Percentiles rank a stretch among this genome's conserved stretches.
Evolutionary conservation across 352 stramenopile species (phyloP).

Genomic region (Phytophthora multivora): DNA sequence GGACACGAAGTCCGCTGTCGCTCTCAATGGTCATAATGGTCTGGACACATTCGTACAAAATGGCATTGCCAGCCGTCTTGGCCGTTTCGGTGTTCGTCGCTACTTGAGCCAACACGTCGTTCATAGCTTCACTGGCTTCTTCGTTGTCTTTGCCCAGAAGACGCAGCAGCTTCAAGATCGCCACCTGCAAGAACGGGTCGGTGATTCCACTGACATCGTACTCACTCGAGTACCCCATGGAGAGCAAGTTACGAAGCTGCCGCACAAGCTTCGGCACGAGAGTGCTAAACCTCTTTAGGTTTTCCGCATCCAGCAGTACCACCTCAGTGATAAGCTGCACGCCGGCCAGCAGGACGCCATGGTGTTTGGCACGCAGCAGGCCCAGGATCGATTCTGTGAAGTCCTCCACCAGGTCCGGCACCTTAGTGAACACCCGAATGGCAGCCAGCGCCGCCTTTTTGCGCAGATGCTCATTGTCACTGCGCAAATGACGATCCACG

Average conservation of each 20-base stretch:
- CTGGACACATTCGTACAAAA: constrained; percentile 99
- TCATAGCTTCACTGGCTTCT: constrained; percentile 93
- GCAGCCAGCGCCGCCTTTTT: constrained; percentile 98
- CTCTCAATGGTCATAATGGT: constrained; percentile 99
- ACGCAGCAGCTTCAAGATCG: constrained; percentile 91
- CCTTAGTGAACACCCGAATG: constrained; percentile 93
- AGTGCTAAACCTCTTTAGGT: constrained; percentile 75
- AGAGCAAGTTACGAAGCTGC: constrained; percentile 95
- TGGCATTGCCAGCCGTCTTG: constrained; percentile 99
- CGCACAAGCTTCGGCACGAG: constrained; percentile 81
- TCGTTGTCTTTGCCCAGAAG: constrained; percentile 96
- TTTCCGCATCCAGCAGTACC: constrained; percentile 77
- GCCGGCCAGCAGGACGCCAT: constrained; percentile 97
- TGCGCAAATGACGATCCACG: constrained; percentile 95
- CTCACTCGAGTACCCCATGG: constrained; percentile 97
- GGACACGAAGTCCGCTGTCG: constrained; percentile 95
- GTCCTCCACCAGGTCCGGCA: constrained; percentile 98
- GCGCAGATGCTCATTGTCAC: constrained; percentile 94
- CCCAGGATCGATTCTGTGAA: constrained; percentile 96
- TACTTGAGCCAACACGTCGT: constrained; percentile 99
- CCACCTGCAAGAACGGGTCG: constrained; percentile 97
- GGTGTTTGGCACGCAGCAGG: constrained; percentile 95
- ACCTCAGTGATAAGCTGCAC: constrained; percentile 97
- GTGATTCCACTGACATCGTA: constrained; percentile 98
- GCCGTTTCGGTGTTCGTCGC: constrained; percentile 99